Percentiles rank a stretch among this genome's conserved stretches.
Evolutionary conservation across 2,329 filamentous ascomycete species (phyloP).

Genomic region (Macrophomina pseudophaseolina): DNA sequence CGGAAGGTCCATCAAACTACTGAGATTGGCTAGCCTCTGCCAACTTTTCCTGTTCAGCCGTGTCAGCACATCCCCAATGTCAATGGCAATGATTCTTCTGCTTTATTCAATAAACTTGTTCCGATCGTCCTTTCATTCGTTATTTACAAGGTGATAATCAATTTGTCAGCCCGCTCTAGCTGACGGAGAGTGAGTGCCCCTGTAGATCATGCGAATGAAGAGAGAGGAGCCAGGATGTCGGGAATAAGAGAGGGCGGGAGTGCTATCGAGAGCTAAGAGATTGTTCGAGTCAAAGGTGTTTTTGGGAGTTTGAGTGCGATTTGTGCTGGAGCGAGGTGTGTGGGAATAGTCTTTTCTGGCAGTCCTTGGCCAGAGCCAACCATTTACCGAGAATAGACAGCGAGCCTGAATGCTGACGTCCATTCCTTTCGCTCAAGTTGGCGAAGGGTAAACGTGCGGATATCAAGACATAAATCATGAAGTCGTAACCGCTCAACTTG

Average conservation of each 20-base stretch:
- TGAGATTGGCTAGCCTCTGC: neutral
- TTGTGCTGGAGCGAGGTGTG: conserved; percentile 25
- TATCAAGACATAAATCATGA: conserved; percentile 50
- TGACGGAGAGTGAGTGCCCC: conserved; percentile 27
- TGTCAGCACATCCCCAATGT: neutral
- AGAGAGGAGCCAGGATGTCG: conserved; percentile 24
- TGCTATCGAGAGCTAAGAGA: conserved; percentile 27
- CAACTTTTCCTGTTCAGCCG: conserved; percentile 3
- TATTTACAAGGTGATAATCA: conserved; percentile 26
- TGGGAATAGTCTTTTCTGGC: conserved; percentile 16
- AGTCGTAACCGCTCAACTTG: conserved; percentile 49
- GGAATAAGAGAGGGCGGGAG: conserved; percentile 25
- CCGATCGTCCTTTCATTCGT: conserved; percentile 27
- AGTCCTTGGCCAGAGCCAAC: conserved; percentile 10
- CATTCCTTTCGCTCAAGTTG: conserved; percentile 33
- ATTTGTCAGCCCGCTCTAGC: conserved; percentile 22
- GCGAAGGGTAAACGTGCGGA: conserved; percentile 36
- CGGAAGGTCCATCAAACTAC: neutral
- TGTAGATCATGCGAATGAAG: conserved; percentile 27
- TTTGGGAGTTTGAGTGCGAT: conserved; percentile 24
- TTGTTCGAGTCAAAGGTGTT: conserved; percentile 23
- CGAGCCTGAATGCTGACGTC: conserved; percentile 31
- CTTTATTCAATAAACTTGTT: conserved; percentile 21
- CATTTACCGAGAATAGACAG: conserved; percentile 32
- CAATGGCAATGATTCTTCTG: conserved; percentile 15